Evolutionary conservation across 768 basidiomycete species (phyloP).

Genomic region (Suillus cothurnatus): DNA sequence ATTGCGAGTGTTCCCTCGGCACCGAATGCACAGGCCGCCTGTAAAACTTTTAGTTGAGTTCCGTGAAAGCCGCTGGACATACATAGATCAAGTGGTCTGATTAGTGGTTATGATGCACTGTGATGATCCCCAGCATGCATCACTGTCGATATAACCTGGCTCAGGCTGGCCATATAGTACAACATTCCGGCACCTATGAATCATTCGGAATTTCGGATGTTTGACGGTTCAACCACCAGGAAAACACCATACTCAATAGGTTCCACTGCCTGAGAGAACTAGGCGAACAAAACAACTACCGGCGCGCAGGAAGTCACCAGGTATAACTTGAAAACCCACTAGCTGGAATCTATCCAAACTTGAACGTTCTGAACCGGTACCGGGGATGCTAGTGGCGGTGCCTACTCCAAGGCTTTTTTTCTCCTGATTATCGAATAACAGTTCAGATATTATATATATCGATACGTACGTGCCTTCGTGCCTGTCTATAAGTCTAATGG

Average conservation of each 20-base stretch:
- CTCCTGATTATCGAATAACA: not conserved
- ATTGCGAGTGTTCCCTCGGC: slow-evolving; percentile 1
- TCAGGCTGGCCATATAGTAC: too few relatives aligned
- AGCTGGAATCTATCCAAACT: too few relatives aligned
- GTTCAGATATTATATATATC: too few relatives aligned
- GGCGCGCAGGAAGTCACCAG: not conserved
- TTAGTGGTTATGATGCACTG: not conserved
- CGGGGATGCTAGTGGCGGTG: not conserved
- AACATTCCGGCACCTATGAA: not conserved
- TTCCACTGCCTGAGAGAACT: not conserved
- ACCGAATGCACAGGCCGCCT: slow-evolving; percentile 1
- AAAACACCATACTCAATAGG: not conserved
- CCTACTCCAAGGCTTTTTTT: not conserved
- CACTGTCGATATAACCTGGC: not conserved
- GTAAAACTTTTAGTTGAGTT: not conserved
- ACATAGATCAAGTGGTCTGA: not conserved
- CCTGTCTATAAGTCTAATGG: not conserved
- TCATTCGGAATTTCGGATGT: not conserved
- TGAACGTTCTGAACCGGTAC: too few relatives aligned
- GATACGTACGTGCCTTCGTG: too few relatives aligned
- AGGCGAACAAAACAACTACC: not conserved
- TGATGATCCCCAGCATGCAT: not conserved
- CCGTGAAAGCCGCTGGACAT: not conserved
- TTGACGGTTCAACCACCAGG: not conserved
- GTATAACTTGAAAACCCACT: not conserved